Percentiles rank a stretch among this genome's conserved stretches.
phyloP scores from a whole-genome alignment of 2,329 filamentous ascomycete genomes.

The Cordyceps sp. region DNA sequence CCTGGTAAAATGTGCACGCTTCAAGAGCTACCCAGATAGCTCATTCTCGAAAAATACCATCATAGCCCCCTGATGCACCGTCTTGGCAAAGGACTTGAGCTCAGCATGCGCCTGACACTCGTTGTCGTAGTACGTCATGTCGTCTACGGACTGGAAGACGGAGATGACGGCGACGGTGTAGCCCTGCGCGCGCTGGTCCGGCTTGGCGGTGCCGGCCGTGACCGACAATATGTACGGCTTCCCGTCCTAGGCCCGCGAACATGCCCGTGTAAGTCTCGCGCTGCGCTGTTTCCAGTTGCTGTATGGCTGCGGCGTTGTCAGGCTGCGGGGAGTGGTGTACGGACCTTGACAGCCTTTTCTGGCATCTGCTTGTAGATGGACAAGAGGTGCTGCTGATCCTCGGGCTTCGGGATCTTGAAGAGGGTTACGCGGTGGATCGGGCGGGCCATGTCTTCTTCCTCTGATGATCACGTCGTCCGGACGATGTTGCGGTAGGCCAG shows the following conservation, averaged over 20 bases:
- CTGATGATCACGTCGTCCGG: too few species aligned
- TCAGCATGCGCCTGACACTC: constrained; percentile 16
- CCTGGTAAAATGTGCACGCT: background rate
- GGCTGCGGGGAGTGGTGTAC: too few species aligned
- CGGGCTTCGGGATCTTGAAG: constrained; percentile 18
- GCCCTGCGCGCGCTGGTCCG: constrained; percentile 38
- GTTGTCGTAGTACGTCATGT: constrained; percentile 46
- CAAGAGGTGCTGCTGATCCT: constrained; percentile 14
- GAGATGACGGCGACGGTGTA: constrained; percentile 40
- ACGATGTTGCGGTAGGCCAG: too few species aligned
- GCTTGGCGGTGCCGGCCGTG: constrained; percentile 27
- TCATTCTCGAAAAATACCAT: constrained; percentile 33
- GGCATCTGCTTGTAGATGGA: constrained; percentile 16
- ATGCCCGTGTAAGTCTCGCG: too few species aligned
- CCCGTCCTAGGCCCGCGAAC: constrained; percentile 30
- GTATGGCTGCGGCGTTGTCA: too few species aligned
- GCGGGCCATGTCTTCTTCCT: background rate
- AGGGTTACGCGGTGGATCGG: constrained; percentile 16
- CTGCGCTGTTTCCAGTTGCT: too few species aligned
- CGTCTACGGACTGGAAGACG: constrained; percentile 36
- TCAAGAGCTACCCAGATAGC: background rate
- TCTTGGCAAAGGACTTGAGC: constrained; percentile 14
- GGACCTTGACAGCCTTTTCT: constrained; percentile 13
- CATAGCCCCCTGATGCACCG: constrained; percentile 20
- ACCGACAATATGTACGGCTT: constrained; percentile 41